A percentile compares a stretch with the other conserved stretches of the same genome.
phyloP scores from a whole-genome alignment of 306 rosid genomes.

The Vigna trinervia region DNA sequence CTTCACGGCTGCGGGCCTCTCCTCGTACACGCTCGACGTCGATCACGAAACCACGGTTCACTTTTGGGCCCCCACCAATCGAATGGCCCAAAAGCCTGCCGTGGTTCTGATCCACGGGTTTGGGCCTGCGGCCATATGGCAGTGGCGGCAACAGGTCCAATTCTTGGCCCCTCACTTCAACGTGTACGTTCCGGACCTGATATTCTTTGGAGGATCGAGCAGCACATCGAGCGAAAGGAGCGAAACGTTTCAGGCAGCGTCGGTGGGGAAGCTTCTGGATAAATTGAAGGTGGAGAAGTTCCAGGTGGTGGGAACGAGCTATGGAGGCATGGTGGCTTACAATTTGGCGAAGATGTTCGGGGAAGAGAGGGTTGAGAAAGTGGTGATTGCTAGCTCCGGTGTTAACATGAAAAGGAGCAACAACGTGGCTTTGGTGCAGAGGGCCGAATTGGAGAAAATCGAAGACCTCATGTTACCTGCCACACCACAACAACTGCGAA shows the following conservation, averaged over 20 bases:
- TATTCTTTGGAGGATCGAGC: slow-evolving; percentile 81
- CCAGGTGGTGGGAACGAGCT: slow-evolving; percentile 80
- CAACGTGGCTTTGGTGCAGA: slow-evolving; percentile 55
- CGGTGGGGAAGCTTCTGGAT: slow-evolving; percentile 67
- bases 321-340: slow-evolving; percentile 89
- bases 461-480: slow-evolving; percentile 80
- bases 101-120: slow-evolving; percentile 84
- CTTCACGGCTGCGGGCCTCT: slow-evolving; percentile 71
- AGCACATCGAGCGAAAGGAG: slow-evolving; percentile 61
- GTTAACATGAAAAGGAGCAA: slow-evolving; percentile 63
- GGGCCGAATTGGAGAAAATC: slow-evolving; percentile 61
- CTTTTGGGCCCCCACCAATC: slow-evolving; percentile 68
- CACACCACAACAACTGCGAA: slow-evolving; percentile 61
- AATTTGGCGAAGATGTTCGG: slow-evolving; percentile 67
- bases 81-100: slow-evolving; percentile 45
- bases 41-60: slow-evolving; percentile 69
- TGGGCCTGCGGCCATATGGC: slow-evolving; percentile 81
- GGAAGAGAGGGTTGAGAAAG: slow-evolving; percentile 80
- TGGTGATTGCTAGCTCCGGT: slow-evolving; percentile 89
- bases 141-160: slow-evolving; percentile 85
- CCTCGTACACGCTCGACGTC: slow-evolving; percentile 47
- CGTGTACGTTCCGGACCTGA: slow-evolving; percentile 78
- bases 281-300: slow-evolving; percentile 53
- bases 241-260: slow-evolving; percentile 72
- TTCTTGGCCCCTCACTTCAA: slow-evolving; percentile 64